Conservation (phyloP, 192 early-diverging fungal genomes). For the Phycomyces nitens region DNA sequence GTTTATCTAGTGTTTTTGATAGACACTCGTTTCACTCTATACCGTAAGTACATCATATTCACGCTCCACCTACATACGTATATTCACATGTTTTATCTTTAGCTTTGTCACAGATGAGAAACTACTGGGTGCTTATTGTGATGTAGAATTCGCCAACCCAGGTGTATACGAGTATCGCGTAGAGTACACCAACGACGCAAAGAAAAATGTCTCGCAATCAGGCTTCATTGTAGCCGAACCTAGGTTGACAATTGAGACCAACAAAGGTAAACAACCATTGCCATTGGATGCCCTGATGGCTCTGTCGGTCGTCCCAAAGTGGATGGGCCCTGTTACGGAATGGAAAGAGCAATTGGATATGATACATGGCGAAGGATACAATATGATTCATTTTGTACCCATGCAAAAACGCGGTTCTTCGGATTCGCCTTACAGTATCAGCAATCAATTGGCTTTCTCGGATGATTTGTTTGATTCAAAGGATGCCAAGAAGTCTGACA, state of each 20-base stretch:
- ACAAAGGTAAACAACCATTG: constrained; percentile 39
- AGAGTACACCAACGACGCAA: constrained; percentile 44
- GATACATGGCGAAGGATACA: constrained; percentile 82
- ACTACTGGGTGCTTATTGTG: constrained; percentile 59
- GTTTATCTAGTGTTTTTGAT: constrained; percentile 25
- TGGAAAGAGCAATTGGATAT: constrained; percentile 75
- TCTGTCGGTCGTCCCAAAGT: constrained; percentile 93
- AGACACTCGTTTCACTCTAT: constrained; percentile 42
- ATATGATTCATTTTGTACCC: constrained; percentile 98
- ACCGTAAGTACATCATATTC: constrained; percentile 28
- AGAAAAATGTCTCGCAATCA: constrained; percentile 33
- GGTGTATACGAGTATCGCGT: constrained; percentile 91
- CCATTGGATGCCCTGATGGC: constrained; percentile 88
- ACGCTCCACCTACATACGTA: constrained; percentile 8
- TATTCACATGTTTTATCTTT: constrained; percentile 7
- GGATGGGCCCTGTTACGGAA: constrained; percentile 78
- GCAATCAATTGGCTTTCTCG: constrained; percentile 87
- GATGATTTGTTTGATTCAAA: constrained; percentile 77
- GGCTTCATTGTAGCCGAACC: constrained; percentile 90
- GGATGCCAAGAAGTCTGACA: constrained; percentile 42
- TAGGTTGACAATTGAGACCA: constrained; percentile 52
- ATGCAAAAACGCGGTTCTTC: constrained; percentile 86
- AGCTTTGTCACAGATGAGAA: constrained; percentile 30
- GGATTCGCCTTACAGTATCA: constrained; percentile 98
- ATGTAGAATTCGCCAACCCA: constrained; percentile 57